A percentile compares a stretch with the other conserved stretches of the same genome.
These are phyloP conservation scores for Diplodia seriata DNA, from an alignment of 2,329 filamentous ascomycete genomes.

Conservation along the genomic window DNA sequence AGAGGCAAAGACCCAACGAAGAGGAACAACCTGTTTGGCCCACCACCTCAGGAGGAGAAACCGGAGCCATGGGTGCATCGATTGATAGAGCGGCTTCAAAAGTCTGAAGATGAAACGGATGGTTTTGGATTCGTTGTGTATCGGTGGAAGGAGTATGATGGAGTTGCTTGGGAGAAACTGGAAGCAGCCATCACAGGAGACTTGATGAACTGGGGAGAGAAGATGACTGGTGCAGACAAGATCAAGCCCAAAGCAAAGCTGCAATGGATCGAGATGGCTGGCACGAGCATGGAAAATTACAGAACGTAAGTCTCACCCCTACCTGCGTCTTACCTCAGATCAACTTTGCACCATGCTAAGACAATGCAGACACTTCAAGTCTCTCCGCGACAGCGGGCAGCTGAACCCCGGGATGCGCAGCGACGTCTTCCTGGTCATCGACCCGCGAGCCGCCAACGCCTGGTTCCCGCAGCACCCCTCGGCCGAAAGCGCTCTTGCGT, in stretches of 20 bases:
- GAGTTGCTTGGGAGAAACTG: constrained; percentile 9
- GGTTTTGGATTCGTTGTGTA: constrained; percentile 18
- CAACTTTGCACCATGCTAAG: neutral
- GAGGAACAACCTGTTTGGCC: neutral
- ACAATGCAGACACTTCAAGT: constrained; percentile 5
- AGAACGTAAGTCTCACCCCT: constrained; percentile 1
- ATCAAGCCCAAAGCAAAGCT: constrained; percentile 17
- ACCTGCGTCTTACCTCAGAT: neutral
- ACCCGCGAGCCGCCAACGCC: constrained; percentile 19
- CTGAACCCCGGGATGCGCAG: neutral
- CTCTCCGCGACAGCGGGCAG: constrained; percentile 11
- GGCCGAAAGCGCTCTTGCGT: neutral
- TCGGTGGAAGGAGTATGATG: constrained; percentile 13
- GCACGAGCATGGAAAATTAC: neutral
- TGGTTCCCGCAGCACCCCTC: constrained; percentile 10
- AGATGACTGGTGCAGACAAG: neutral
- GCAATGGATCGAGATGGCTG: constrained; percentile 16
- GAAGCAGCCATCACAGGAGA: constrained; percentile 2
- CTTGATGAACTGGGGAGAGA: constrained; percentile 19
- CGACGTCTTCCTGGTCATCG: constrained; percentile 15
- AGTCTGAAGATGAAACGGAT: neutral
- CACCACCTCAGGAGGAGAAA: constrained; percentile 6
- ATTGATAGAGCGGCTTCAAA: neutral
- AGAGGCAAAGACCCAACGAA: constrained; percentile 16
- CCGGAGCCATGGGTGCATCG: constrained; percentile 15